These are phyloP conservation scores for Pharnaceum exiguum DNA, from an alignment of 148 eudicot genomes.

Conservation along the genomic window DNA sequence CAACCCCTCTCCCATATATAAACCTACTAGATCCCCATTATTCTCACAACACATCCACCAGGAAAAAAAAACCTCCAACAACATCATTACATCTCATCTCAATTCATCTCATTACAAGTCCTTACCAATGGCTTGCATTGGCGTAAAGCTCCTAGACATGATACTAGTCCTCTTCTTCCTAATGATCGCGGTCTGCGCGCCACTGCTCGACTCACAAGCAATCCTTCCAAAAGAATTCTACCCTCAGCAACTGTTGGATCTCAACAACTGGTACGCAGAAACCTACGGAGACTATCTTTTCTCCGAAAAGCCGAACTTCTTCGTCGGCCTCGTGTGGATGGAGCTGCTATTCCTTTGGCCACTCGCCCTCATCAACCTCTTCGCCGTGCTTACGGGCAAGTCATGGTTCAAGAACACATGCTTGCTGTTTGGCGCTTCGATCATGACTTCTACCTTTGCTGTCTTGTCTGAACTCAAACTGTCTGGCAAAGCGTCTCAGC, in stretches of 20 bases:
- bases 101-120: too few species aligned
- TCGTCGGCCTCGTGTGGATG: conserved; percentile 42
- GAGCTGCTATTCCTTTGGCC: conserved; percentile 47
- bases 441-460: conserved; percentile 34
- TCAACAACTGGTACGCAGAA: conserved; percentile 23
- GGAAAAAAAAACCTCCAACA: not conserved
- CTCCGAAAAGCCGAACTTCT: conserved; percentile 42
- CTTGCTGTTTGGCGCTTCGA: conserved; percentile 39
- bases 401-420: conserved; percentile 42
- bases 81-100: not conserved
- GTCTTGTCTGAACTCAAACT: not conserved
- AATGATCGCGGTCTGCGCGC: conserved; percentile 30
- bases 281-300: conserved; percentile 35
- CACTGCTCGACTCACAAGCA: conserved; percentile 31
- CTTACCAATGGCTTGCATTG: conserved; percentile 25
- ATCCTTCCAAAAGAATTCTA: conserved; percentile 28
- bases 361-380: conserved; percentile 28
- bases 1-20: too few species aligned
- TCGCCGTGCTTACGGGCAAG: conserved; percentile 25
- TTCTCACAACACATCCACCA: not conserved
- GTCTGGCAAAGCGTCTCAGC: not conserved
- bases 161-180: conserved; percentile 36
- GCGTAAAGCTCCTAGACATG: conserved; percentile 25
- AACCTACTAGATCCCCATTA: too few species aligned
- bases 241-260: conserved; percentile 31